Conservation (phyloP, 2,329 filamentous ascomycete species). For the Aschersonia sp. region DNA sequence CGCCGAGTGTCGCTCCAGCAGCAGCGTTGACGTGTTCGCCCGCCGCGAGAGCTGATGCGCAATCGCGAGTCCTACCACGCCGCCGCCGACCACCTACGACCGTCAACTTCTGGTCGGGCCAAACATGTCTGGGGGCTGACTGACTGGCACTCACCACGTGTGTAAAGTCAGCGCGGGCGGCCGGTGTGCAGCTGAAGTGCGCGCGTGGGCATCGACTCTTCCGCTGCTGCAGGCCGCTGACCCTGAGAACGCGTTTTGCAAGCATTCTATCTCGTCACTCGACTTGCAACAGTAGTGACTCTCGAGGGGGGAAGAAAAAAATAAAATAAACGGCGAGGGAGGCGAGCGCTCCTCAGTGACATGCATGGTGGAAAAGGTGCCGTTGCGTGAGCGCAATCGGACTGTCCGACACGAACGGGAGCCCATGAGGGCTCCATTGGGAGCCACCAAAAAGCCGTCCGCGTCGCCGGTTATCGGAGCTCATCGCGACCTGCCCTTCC, state of each 20-base stretch:
- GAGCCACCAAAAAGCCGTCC: too few relatives aligned
- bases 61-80: constrained; percentile 66
- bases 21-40: constrained; percentile 49
- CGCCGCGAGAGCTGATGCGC: constrained; percentile 57
- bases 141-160: constrained; percentile 21
- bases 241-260: background rate
- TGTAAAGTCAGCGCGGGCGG: constrained; percentile 25
- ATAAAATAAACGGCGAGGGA: too few relatives aligned
- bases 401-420: background rate
- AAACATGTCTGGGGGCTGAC: background rate
- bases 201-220: background rate
- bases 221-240: background rate
- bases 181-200: constrained; percentile 21
- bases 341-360: too few relatives aligned
- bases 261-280: constrained; percentile 3
- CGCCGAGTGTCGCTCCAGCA: constrained; percentile 65
- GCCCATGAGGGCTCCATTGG: too few relatives aligned
- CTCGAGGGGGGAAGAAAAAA: too few relatives aligned
- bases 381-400: background rate
- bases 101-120: background rate
- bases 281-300: background rate
- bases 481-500: background rate
- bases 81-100: constrained; percentile 39
- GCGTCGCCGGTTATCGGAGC: background rate
- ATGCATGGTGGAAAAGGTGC: background rate